Conservation (phyloP, 2,329 filamentous ascomycete genomes). For the Calonectria crousiana region DNA sequence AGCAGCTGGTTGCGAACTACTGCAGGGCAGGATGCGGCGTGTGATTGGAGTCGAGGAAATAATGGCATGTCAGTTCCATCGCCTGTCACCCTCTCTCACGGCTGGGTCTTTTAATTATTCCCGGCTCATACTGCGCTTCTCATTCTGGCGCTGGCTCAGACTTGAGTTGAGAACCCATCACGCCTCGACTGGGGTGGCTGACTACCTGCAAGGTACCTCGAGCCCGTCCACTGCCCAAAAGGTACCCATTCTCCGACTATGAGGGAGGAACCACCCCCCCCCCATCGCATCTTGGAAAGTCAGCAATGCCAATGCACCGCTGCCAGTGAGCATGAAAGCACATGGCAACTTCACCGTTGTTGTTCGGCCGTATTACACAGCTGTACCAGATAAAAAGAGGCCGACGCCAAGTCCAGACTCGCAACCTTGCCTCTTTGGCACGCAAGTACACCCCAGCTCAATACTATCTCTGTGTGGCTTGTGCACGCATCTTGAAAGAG, state of each 20-base stretch:
- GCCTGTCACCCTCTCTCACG: slow-evolving; percentile 4
- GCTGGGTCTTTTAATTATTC: slow-evolving; percentile 18
- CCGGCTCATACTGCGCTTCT: slow-evolving; percentile 10
- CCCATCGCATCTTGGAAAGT: not conserved
- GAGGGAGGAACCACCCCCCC: not conserved
- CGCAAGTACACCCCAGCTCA: not conserved
- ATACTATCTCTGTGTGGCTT: not conserved
- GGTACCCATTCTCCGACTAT: slow-evolving; percentile 12
- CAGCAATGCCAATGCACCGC: not conserved
- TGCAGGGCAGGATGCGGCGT: not conserved
- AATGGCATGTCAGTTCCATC: slow-evolving; percentile 19
- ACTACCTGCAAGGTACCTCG: not conserved
- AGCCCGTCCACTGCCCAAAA: not conserved
- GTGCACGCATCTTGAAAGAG: not conserved
- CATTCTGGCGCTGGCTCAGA: slow-evolving; percentile 28
- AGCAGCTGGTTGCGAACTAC: not conserved
- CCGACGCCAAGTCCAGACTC: not conserved
- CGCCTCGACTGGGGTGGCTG: slow-evolving; percentile 1
- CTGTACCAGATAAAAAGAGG: not conserved
- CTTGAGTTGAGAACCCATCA: slow-evolving; percentile 26
- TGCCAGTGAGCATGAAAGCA: not conserved
- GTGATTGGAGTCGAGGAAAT: not conserved
- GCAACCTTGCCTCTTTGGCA: not conserved
- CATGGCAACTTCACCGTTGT: not conserved
- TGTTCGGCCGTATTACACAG: not conserved